phyloP scores from a whole-genome alignment of 331 rosid genomes.

The Telfairia occidentalis region DNA sequence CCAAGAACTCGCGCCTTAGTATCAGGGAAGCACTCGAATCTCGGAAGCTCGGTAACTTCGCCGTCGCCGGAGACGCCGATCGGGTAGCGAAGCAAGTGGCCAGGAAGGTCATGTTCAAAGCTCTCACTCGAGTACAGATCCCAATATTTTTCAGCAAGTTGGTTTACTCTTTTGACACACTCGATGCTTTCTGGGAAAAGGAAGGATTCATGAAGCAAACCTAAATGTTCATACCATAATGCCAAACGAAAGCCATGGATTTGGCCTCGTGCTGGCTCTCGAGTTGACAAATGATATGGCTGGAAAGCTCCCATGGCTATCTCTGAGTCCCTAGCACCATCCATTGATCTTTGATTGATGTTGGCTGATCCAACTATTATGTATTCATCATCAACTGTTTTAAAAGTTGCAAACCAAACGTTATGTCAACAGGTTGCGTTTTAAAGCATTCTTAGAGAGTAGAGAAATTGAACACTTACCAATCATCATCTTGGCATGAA shows the following conservation, averaged over 20 bases:
- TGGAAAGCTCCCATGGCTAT: constrained; percentile 95
- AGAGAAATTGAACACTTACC: constrained; percentile 30
- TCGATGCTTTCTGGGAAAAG: constrained; percentile 52
- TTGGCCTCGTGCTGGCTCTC: constrained; percentile 84
- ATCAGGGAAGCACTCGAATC: constrained; percentile 74
- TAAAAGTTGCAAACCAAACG: background rate
- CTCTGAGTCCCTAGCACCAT: constrained; percentile 89
- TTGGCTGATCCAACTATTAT: constrained; percentile 93
- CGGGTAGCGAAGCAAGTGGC: constrained; percentile 90
- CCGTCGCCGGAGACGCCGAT: constrained; percentile 49
- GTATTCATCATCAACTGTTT: constrained; percentile 88
- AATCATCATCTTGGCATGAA: constrained; percentile 96
- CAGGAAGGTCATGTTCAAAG: constrained; percentile 69
- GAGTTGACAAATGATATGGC: constrained; percentile 55
- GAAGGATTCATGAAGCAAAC: constrained; percentile 67
- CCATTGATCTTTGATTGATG: constrained; percentile 98
- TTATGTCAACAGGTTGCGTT: background rate
- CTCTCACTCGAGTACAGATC: constrained; percentile 65
- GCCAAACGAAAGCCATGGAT: constrained; percentile 89
- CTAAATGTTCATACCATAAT: constrained; percentile 90
- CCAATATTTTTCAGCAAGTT: constrained; percentile 86
- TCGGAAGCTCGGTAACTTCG: constrained; percentile 41
- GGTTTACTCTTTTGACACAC: constrained; percentile 65
- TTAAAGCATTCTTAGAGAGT: background rate
- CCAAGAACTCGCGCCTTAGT: constrained; percentile 84